These are phyloP conservation scores for Pseudogymnoascus sp. DNA, from an alignment of 2,329 filamentous ascomycete species.

Conservation along the genomic window DNA sequence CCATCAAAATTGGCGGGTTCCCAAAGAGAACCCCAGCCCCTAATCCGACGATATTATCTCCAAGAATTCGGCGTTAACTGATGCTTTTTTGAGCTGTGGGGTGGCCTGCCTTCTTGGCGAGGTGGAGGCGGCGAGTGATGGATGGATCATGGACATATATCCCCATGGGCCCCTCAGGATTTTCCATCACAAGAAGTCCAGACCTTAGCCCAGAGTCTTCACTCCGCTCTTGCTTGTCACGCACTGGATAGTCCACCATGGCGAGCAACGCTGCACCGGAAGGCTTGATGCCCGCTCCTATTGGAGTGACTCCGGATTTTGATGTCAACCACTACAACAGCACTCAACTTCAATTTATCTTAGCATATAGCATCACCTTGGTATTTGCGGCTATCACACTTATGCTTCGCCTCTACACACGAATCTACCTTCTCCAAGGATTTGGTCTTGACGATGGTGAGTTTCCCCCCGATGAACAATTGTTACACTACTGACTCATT, in stretches of 20 bases:
- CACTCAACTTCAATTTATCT: background rate
- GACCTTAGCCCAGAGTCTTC: background rate
- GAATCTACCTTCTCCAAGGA: background rate
- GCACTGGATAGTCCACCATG: background rate
- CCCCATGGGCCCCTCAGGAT: background rate
- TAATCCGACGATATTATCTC: background rate
- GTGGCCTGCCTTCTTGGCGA: background rate
- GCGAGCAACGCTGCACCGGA: conserved; percentile 1
- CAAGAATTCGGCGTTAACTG: background rate
- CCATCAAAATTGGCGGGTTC: background rate
- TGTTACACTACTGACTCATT: background rate
- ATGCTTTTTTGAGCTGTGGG: conserved; percentile 6
- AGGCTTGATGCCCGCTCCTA: conserved; percentile 4
- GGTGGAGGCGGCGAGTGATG: background rate
- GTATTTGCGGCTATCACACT: background rate
- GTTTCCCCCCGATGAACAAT: background rate
- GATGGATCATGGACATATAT: conserved; percentile 4
- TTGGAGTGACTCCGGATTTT: background rate
- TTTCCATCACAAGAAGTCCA: background rate
- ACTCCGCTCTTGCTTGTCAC: background rate
- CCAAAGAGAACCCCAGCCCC: background rate
- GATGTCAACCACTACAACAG: background rate
- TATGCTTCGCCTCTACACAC: background rate
- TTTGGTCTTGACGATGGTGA: conserved; percentile 7
- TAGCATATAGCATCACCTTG: background rate